Conservation (phyloP, 2,329 filamentous ascomycete species). For the Trichophyton simii region DNA sequence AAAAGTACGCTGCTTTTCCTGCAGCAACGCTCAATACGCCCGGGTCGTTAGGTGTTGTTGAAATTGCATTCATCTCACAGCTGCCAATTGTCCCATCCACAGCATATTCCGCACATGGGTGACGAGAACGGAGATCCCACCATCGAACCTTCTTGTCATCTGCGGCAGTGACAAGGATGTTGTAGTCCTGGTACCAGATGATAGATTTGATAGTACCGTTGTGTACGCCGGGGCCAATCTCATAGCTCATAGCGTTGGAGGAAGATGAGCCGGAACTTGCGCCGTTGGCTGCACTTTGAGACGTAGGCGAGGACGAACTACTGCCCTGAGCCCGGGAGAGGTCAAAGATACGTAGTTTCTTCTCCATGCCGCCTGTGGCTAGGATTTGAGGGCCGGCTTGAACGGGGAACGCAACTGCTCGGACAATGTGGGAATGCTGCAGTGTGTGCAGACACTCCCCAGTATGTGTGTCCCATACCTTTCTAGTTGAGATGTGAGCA, state of each 20-base stretch:
- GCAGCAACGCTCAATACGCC: conserved; percentile 80
- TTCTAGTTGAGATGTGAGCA: conserved; percentile 41
- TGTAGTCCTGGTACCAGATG: conserved; percentile 81
- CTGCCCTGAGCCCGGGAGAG: conserved; percentile 46
- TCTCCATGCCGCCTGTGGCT: conserved; percentile 89
- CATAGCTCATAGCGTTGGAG: conserved; percentile 54
- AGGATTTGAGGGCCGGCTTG: conserved; percentile 66
- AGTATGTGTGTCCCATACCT: conserved; percentile 93
- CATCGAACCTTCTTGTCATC: conserved; percentile 85
- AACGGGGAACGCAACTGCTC: conserved; percentile 78
- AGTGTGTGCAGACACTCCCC: conserved; percentile 80
- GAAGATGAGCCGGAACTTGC: conserved; percentile 24
- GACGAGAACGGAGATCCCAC: conserved; percentile 74
- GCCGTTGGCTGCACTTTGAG: conserved; percentile 25
- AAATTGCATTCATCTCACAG: conserved; percentile 70
- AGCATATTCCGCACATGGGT: conserved; percentile 60
- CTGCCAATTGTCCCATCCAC: conserved; percentile 80
- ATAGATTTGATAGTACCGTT: conserved; percentile 88
- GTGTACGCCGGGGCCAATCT: conserved; percentile 77
- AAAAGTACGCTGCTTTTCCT: conserved; percentile 90
- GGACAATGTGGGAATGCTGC: conserved; percentile 88
- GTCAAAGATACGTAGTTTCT: conserved; percentile 91
- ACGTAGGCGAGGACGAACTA: conserved; percentile 28
- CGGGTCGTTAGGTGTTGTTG: conserved; percentile 47
- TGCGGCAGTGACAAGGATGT: conserved; percentile 78